Percentiles rank a stretch among this genome's conserved stretches.
Evolutionary conservation across 2,329 filamentous ascomycete species (phyloP).

Genomic region (Cladorrhinum sp.): DNA sequence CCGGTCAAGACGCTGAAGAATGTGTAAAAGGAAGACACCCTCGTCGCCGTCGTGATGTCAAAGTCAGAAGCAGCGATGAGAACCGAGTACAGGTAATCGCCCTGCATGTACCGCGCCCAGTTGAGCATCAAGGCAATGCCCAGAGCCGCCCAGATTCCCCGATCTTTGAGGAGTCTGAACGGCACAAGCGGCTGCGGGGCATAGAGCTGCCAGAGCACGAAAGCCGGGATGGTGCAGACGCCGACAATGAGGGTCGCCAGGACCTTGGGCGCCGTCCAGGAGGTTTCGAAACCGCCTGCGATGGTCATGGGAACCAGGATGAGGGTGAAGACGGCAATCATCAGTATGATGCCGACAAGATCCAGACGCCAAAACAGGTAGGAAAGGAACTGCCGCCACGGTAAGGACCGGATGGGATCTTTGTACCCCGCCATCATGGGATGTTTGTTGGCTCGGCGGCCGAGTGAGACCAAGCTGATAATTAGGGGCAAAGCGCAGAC

Average conservation of each 20-base stretch:
- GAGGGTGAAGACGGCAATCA: constrained; percentile 46
- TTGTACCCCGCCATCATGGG: constrained; percentile 43
- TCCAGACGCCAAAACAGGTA: constrained; percentile 48
- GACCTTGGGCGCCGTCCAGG: constrained; percentile 40
- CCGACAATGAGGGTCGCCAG: constrained; percentile 46
- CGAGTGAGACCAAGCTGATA: constrained; percentile 48
- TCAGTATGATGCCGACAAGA: constrained; percentile 43
- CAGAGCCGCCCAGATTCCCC: constrained; percentile 61
- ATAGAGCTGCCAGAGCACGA: constrained; percentile 48
- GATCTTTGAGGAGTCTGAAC: constrained; percentile 59
- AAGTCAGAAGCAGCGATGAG: constrained; percentile 61
- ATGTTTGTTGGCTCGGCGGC: constrained; percentile 49
- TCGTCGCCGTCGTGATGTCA: constrained; percentile 52
- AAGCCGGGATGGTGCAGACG: constrained; percentile 48
- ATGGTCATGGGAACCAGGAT: constrained; percentile 45
- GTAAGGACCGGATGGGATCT: constrained; percentile 34
- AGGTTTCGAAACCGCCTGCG: constrained; percentile 41
- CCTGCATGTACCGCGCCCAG: constrained; percentile 61
- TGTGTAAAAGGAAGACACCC: constrained; percentile 58
- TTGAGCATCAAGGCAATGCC: constrained; percentile 57
- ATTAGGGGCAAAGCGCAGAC: constrained; percentile 57
- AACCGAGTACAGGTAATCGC: constrained; percentile 62
- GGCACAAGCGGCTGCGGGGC: constrained; percentile 56
- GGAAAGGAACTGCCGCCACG: constrained; percentile 33
- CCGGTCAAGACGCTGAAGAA: constrained; percentile 57